phyloP scores from a whole-genome alignment of 192 early-diverging fungal species.

The Martensiomyces pterosporus region DNA sequence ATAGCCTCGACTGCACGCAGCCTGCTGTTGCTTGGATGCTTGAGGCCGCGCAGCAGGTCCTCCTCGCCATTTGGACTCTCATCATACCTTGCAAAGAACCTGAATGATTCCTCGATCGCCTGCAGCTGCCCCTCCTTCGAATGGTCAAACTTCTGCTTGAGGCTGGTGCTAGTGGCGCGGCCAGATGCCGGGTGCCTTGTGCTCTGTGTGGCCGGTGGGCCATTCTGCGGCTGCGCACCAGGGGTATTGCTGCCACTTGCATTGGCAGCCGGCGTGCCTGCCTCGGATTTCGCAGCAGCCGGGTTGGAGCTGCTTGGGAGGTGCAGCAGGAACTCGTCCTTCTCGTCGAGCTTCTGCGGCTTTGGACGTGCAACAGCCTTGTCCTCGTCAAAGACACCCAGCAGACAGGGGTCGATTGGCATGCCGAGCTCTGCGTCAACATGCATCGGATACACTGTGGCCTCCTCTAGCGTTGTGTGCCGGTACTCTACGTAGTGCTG shows the following conservation, averaged over 20 bases:
- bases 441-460: slow-evolving; percentile 46
- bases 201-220: too few relatives aligned
- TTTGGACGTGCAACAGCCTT: not conserved
- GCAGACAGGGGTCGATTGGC: slow-evolving; percentile 48
- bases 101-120: slow-evolving; percentile 44
- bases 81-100: slow-evolving; percentile 23
- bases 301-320: slow-evolving; percentile 14
- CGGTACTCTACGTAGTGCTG: slow-evolving; percentile 48
- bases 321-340: slow-evolving; percentile 42
- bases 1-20: slow-evolving; percentile 38
- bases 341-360: slow-evolving; percentile 34
- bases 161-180: slow-evolving; percentile 5
- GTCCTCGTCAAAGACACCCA: slow-evolving; percentile 48
- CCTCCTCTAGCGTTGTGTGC: slow-evolving; percentile 49
- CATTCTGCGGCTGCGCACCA: slow-evolving; percentile 1
- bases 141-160: slow-evolving; percentile 37
- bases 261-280: not conserved
- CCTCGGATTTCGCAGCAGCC: too few relatives aligned
- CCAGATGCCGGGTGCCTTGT: not conserved
- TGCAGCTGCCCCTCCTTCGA: slow-evolving; percentile 41
- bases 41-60: slow-evolving; percentile 25
- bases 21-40: slow-evolving; percentile 40
- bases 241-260: not conserved
- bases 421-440: slow-evolving; percentile 52
- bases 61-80: slow-evolving; percentile 17